Conservation (phyloP, 2,329 filamentous ascomycete genomes). For the Diplodia seriata region DNA sequence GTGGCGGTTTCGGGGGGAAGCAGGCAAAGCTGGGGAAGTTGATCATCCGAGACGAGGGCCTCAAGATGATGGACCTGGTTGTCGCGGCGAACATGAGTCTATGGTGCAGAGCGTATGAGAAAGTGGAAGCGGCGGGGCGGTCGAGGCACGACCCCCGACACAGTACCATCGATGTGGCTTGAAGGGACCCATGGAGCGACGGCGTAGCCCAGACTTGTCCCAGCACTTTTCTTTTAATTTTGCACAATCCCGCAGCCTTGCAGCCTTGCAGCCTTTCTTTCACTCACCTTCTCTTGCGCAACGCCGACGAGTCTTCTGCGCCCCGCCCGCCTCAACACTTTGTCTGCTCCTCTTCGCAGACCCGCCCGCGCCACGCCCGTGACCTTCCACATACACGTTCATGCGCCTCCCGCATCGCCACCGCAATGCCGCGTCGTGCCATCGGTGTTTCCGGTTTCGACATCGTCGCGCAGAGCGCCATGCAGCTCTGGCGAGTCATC, state of each 20-base stretch:
- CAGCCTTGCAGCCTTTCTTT: neutral
- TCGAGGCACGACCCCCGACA: slow-evolving; percentile 19
- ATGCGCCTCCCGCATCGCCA: neutral
- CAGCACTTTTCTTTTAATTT: slow-evolving; percentile 12
- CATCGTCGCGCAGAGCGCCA: slow-evolving; percentile 16
- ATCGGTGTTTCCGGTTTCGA: slow-evolving; percentile 16
- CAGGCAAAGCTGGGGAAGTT: slow-evolving; percentile 93
- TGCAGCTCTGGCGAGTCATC: slow-evolving; percentile 3
- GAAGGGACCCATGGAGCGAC: neutral
- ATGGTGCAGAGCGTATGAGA: slow-evolving; percentile 90
- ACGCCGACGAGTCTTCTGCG: neutral
- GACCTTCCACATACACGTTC: slow-evolving; percentile 8
- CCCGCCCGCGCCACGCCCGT: neutral
- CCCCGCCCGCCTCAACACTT: neutral
- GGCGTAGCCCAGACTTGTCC: neutral
- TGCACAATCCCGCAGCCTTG: neutral
- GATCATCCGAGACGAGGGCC: slow-evolving; percentile 84
- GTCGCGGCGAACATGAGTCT: slow-evolving; percentile 90
- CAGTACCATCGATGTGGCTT: slow-evolving; percentile 2
- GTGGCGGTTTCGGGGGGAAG: slow-evolving; percentile 84
- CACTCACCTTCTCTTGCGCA: neutral
- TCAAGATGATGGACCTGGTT: slow-evolving; percentile 94
- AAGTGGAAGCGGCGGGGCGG: slow-evolving; percentile 37
- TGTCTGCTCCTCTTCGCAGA: neutral
- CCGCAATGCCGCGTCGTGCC: neutral